Evolutionary conservation across 2,329 filamentous ascomycete species (phyloP).

Genomic region (Cadophora sp.): DNA sequence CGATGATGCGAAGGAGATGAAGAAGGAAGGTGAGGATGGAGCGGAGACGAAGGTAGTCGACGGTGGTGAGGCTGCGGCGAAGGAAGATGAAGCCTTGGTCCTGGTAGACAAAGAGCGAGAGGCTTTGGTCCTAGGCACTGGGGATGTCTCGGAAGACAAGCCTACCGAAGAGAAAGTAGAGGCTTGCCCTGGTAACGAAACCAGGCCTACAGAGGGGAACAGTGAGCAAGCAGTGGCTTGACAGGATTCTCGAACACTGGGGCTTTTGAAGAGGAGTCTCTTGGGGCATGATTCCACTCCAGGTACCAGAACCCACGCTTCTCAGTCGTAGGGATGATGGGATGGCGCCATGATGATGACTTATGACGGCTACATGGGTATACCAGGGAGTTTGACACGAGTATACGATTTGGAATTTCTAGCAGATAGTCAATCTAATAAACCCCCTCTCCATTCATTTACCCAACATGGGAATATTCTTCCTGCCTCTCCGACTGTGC

Average conservation of each 20-base stretch:
- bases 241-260: background rate
- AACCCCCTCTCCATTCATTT: background rate
- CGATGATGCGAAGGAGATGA: background rate
- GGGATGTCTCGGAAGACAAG: background rate
- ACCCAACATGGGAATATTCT: no score
- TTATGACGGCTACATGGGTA: background rate
- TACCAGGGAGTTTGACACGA: background rate
- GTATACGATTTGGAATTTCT: background rate
- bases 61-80: slow-evolving; percentile 5
- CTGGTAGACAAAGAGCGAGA: slow-evolving; percentile 27
- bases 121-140: slow-evolving; percentile 7
- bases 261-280: no score
- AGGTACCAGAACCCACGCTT: background rate
- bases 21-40: background rate
- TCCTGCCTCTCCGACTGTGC: no score
- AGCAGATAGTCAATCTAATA: background rate
- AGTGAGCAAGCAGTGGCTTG: background rate
- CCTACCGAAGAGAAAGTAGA: background rate
- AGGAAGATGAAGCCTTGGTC: slow-evolving; percentile 21
- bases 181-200: background rate
- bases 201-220: background rate
- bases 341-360: background rate
- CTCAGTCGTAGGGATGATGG: background rate
- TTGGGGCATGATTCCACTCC: no score
- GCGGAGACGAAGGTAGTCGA: slow-evolving; percentile 11